A percentile compares a stretch with the other conserved stretches of the same genome.
phyloP scores from a whole-genome alignment of 306 rosid species.

The Abrus precatorius region DNA sequence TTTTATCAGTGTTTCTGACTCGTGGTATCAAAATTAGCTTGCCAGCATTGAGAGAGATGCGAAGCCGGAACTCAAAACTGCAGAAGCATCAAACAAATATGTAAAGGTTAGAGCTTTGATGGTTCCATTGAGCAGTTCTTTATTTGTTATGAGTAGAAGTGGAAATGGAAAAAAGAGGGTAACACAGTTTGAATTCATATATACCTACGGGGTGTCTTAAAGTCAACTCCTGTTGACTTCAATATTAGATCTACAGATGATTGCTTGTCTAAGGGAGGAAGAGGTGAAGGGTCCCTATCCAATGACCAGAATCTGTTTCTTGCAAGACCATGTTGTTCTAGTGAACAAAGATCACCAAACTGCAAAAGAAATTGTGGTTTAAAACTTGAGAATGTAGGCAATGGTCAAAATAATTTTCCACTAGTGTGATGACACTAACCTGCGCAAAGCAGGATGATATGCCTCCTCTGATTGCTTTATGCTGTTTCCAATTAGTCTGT shows the following conservation, averaged over 20 bases:
- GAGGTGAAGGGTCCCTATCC: slow-evolving; percentile 71
- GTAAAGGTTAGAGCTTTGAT: slow-evolving; percentile 5
- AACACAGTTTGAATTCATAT: slow-evolving; percentile 26
- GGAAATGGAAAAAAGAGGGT: not conserved
- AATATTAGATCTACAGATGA: slow-evolving; percentile 78
- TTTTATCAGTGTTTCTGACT: slow-evolving; percentile 73
- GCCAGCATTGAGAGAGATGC: slow-evolving; percentile 66
- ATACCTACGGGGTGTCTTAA: slow-evolving; percentile 70
- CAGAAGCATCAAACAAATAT: slow-evolving; percentile 28
- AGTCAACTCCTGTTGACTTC: slow-evolving; percentile 70
- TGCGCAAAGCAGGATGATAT: slow-evolving; percentile 70
- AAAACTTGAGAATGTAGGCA: not conserved
- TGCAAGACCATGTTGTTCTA: slow-evolving; percentile 69
- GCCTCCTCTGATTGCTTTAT: slow-evolving; percentile 81
- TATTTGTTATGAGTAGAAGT: not conserved
- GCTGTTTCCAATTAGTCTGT: slow-evolving; percentile 72
- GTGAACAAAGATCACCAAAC: slow-evolving; percentile 73
- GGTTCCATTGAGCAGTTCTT: not conserved
- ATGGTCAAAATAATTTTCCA: slow-evolving; percentile 28
- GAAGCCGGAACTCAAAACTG: slow-evolving; percentile 80
- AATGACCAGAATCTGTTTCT: slow-evolving; percentile 76
- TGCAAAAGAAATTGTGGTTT: slow-evolving; percentile 45
- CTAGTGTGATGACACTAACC: slow-evolving; percentile 55
- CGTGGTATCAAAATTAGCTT: slow-evolving; percentile 72
- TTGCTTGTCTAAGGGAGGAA: slow-evolving; percentile 67